Conservation (phyloP, 2,329 filamentous ascomycete genomes). For the Pestalotiopsis sp. region DNA sequence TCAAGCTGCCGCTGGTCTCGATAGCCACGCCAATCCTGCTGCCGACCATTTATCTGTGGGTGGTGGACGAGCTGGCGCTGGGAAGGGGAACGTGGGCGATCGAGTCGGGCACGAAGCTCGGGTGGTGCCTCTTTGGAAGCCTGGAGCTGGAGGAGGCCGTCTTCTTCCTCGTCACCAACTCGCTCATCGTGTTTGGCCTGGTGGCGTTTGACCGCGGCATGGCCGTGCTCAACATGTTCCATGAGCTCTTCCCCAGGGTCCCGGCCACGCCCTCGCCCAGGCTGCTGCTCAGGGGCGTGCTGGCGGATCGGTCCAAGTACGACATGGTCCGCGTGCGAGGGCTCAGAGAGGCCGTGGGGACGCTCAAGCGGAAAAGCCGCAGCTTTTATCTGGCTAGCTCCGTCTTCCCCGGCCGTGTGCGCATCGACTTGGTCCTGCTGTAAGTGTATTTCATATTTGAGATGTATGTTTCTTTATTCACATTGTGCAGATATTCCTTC, state of each 20-base stretch:
- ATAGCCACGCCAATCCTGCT: constrained; percentile 62
- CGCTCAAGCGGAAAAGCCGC: constrained; percentile 66
- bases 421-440: constrained; percentile 69
- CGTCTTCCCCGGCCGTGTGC: constrained; percentile 68
- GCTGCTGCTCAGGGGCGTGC: constrained; percentile 55
- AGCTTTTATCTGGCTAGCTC: constrained; percentile 76
- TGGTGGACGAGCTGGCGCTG: constrained; percentile 71
- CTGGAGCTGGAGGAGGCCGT: constrained; percentile 75
- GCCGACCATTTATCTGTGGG: constrained; percentile 72
- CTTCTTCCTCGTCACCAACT: constrained; percentile 74
- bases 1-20: constrained; percentile 60
- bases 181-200: constrained; percentile 70
- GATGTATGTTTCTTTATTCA: constrained; percentile 15
- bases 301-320: constrained; percentile 49
- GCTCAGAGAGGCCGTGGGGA: constrained; percentile 59
- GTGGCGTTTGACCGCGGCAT: constrained; percentile 71
- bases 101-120: constrained; percentile 67
- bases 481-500: constrained; percentile 64
- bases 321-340: constrained; percentile 61
- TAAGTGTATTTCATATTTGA: constrained; percentile 33
- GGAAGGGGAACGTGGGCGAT: constrained; percentile 74
- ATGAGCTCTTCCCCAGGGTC: constrained; percentile 54
- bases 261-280: constrained; percentile 51
- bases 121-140: constrained; percentile 62
- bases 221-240: constrained; percentile 67